Base-by-base conservation (phyloP, 2,329 filamentous ascomycete genomes). In the Peltaster fructicola region DNA sequence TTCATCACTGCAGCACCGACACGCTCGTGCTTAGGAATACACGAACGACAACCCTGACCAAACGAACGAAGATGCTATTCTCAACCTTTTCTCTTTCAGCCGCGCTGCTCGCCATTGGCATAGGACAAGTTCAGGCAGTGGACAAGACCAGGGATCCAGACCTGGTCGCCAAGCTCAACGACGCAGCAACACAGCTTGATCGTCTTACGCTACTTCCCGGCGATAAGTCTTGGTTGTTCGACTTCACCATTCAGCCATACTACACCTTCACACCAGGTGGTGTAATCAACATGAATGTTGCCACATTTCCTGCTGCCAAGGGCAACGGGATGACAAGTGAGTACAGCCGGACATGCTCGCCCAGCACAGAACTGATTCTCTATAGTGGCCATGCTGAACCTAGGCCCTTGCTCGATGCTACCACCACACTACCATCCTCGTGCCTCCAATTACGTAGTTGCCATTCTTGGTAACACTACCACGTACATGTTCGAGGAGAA, bases 401-500 rank as follows among this genome's bases (percentile, higher is more conserved):
- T 65, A 6, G 61, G 61, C 0, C 57, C 61, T 3, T 65, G 61
- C 37, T 52, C 54, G 9, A 63, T 63, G 53, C 47, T 65, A 9
- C 56, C 59, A 8, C 55, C 58, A 4, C 61, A 64, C 36, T 47
- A 53, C 13, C 62, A 66, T 32, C 56, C 57, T 1, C 48, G 61
- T 5, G 62, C 57, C 3, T 49, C 51, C 12, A 65, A 65, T 32
- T 51, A 54, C 17, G 60, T 64, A 8, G 51, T 62, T 5, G 52
- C 54, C 0, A 44, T 61, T 11, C 40, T 45, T 10, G 61, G 60
- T n/a, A 57, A 52, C 18, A 63, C 56, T 5, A 54, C 53, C 20
- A 64, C 57, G 7, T 64, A 51, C 38, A 64, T 64, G 57, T 51
- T 56, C 20, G 48, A 54, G 26, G 61, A 65, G 40, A 65, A 65